phyloP scores from a whole-genome alignment of 2,329 filamentous ascomycete genomes.

The Lachnellula cervina region DNA sequence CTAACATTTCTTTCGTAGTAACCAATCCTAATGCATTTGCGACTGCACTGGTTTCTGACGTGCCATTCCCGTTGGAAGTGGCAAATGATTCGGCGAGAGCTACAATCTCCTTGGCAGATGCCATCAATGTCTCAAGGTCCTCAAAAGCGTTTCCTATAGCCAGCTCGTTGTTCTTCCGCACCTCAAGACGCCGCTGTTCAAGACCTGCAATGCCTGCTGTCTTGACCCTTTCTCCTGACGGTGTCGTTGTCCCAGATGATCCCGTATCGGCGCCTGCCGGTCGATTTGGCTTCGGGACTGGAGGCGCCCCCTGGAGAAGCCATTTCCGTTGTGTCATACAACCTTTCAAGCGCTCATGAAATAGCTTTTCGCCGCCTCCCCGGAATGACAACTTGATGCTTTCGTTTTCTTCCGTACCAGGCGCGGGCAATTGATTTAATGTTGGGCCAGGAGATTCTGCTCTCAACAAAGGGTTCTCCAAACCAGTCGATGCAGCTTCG shows the following conservation, averaged over 20 bases:
- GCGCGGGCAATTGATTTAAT: conserved; percentile 37
- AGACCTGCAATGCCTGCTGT: conserved; percentile 87
- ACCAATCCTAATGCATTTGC: conserved; percentile 79
- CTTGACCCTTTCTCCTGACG: conserved; percentile 42
- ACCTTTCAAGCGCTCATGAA: conserved; percentile 81
- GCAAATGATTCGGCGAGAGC: conserved; percentile 87
- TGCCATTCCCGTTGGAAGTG: conserved; percentile 50
- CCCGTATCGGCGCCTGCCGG: conserved; percentile 36
- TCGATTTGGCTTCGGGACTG: conserved; percentile 62
- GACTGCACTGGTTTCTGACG: conserved; percentile 66
- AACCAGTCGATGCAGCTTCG: conserved; percentile 39
- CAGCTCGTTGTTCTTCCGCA: conserved; percentile 86
- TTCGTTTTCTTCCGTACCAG: conserved; percentile 55
- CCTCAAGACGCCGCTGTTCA: conserved; percentile 76
- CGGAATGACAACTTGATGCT: conserved; percentile 91
- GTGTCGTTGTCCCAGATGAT: conserved; percentile 32
- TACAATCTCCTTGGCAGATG: conserved; percentile 92
- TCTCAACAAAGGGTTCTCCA: conserved; percentile 43
- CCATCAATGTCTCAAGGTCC: conserved; percentile 94
- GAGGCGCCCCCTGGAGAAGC: conserved; percentile 85
- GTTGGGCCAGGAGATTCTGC: conserved; percentile 76
- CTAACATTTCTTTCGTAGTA: conserved; percentile 93
- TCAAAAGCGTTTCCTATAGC: conserved; percentile 94
- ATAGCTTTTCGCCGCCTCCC: conserved; percentile 80
- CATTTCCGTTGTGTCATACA: conserved; percentile 92